phyloP scores from a whole-genome alignment of 768 basidiomycete species.

The Kwoniella botswanensis region DNA sequence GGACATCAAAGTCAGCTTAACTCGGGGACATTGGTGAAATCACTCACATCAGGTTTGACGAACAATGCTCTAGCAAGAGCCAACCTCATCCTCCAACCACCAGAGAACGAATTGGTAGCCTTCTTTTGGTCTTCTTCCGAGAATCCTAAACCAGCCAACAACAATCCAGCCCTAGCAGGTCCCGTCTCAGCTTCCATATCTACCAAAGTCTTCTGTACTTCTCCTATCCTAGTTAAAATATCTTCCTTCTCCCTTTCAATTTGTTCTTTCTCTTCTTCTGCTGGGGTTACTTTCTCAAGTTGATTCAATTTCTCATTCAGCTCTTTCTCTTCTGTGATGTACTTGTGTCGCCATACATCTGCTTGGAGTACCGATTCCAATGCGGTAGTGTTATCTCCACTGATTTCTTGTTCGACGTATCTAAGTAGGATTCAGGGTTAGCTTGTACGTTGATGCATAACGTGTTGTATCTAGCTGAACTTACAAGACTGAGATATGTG shows the following conservation, averaged over 20 bases:
- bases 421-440: conserved; percentile 19
- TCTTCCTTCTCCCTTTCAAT: conserved; percentile 71
- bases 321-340: conserved; percentile 79
- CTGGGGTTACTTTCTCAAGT: conserved; percentile 64
- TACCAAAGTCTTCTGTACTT: conserved; percentile 86
- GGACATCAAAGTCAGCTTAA: background rate
- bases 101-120: conserved; percentile 85
- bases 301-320: conserved; percentile 75
- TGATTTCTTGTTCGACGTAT: conserved; percentile 98
- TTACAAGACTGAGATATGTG: conserved; percentile 87
- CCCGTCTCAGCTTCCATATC: conserved; percentile 99
- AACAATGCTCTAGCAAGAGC: conserved; percentile 94
- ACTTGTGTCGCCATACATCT: conserved; percentile 97
- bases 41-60: conserved; percentile 70
- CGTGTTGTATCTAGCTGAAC: conserved; percentile 20
- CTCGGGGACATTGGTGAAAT: background rate
- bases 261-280: conserved; percentile 67
- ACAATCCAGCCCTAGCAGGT: conserved; percentile 85
- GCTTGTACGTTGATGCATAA: background rate
- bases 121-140: conserved; percentile 81
- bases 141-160: conserved; percentile 93
- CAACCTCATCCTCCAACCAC: conserved; percentile 98
- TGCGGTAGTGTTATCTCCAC: conserved; percentile 91
- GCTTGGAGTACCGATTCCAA: conserved; percentile 96
- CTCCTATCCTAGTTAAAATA: conserved; percentile 75